Base-by-base conservation (phyloP, 148 eudicot genomes). In the Cornus controversa region DNA sequence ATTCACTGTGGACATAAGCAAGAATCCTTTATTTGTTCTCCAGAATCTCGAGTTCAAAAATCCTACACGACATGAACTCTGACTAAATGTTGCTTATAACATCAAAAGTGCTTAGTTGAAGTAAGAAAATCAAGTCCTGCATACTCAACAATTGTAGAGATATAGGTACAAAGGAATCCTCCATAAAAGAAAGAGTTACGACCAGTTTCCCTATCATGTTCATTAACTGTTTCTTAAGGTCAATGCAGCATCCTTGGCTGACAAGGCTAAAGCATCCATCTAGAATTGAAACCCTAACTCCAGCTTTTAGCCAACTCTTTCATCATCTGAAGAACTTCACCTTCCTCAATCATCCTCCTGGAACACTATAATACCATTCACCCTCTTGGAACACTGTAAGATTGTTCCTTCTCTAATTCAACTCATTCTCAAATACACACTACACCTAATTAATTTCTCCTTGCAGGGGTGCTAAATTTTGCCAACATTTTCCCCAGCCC, bases 261-360 rank as follows among this genome's bases (percentile, higher is more conserved):
- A 62, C 77, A 36, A 62, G n/a, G 68, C 53, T 60, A 40, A 74
- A 8, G 45, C 6, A 73, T 53, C 34, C 54, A 74, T 34, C 67
- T 23, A 24, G 28, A 74, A 62, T 54, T 4, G 2, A 54, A 54
- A 20, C 60, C 15, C 5, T 16, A 5, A 16, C 60, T 54, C 60
- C 60, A 54, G 60, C 22, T 54, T 11, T 14, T 14, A 14, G 22
- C 22, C 15, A 54, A n/a, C n/a, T 20, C 60, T 20, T 54, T 22
- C 5, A 54, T 14, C 18, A 54, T 14, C 60, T 54, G 20, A 54
- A 54, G 22, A 8, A 20, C 60, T 54, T 14, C 22, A 54, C 20
- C 6, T 54, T 54, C 18, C 60, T 20, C 22, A 54, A 54, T 54
- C 60, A 40, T 40, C 45, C 45, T 40, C 8, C 45, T 40, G 45